Base-by-base conservation (phyloP, 352 stramenopile genomes). In the Phytophthora kernoviae region DNA sequence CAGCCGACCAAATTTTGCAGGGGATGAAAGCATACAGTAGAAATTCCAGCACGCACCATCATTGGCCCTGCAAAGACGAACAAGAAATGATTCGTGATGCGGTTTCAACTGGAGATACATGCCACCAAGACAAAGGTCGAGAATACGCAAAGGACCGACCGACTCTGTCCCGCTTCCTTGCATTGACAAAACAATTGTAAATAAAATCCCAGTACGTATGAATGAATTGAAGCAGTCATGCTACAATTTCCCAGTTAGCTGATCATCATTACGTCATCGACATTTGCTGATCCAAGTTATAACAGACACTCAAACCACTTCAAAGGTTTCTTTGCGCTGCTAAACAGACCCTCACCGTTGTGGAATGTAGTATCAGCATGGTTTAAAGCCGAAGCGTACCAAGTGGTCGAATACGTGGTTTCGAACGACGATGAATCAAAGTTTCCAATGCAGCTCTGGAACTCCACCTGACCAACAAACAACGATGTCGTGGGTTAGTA, bases 361-460 rank as follows among this genome's bases (percentile, higher is more conserved):
- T 81, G 72, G 66, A 89, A 87, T 14, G 75, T 70, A n/a, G 65
- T 82, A 49, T 89, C 79, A 6, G 60, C 63, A 40, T 89, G 77
- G 54, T 89, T 89, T 20, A 89, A 39, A 21, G 65, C 70, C n/a
- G 66, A 70, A 7, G 63, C 58, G 54, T 90, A 87, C 70, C 74
- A 79, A 27, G 55, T 56, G 44, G 57, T 78, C 0, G 62, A 67
- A 45, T 75, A 87, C n/a, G 59, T 60, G 10, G 57, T 54, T 2
- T 60, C 50, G 37, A 90, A 87, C 7, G 50, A 64, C 14, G 53
- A 69, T 7, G 54, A 43, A 12, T 78, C 64, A 9, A 87, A 56
- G 15, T 64, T 66, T n/a, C 62, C 70, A 5, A 72, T 56, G 55
- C 79, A 89, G 63, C 79, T 89, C 47, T 83, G 61, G 65, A 84